These are phyloP conservation scores for Verticillium longisporum DNA, from an alignment of 2,329 filamentous ascomycete genomes.

Conservation along the genomic window DNA sequence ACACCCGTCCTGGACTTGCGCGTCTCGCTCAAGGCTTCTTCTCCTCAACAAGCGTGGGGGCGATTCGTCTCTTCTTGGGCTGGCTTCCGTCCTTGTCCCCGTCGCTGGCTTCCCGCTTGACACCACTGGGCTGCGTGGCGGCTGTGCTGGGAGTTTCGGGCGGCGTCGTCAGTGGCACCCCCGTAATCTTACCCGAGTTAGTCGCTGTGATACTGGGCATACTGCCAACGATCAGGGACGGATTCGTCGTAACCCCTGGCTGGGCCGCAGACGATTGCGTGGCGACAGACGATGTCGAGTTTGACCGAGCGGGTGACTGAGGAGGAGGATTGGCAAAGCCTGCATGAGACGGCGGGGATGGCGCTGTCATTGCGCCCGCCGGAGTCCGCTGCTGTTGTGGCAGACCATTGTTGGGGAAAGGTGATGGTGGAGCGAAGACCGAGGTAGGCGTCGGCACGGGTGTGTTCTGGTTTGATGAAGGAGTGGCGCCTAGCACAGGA, in stretches of 20 bases:
- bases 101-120: constrained; percentile 52
- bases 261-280: constrained; percentile 17
- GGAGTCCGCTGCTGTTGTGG: constrained; percentile 53
- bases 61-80: constrained; percentile 64
- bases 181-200: constrained; percentile 56
- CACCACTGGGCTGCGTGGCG: constrained; percentile 26
- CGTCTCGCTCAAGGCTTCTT: not conserved
- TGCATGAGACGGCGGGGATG: constrained; percentile 49
- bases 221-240: constrained; percentile 69
- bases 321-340: constrained; percentile 59
- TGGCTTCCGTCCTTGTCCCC: constrained; percentile 45
- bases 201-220: constrained; percentile 71
- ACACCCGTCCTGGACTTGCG: not conserved
- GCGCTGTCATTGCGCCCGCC: constrained; percentile 49
- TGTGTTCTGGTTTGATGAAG: constrained; percentile 55
- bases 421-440: constrained; percentile 54
- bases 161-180: constrained; percentile 76
- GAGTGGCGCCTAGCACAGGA: constrained; percentile 27
- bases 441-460: constrained; percentile 66
- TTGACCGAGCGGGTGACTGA: constrained; percentile 76
- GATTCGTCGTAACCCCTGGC: constrained; percentile 62
- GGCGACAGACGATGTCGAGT: constrained; percentile 46
- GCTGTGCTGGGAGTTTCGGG: constrained; percentile 75
- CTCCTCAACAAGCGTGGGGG: constrained; percentile 52
- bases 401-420: constrained; percentile 35